Evolutionary conservation across 1,284 basidiomycete species (phyloP), one percentile per base, ranked within the genome.

Genomic region (Omphalotus olearius): DNA sequence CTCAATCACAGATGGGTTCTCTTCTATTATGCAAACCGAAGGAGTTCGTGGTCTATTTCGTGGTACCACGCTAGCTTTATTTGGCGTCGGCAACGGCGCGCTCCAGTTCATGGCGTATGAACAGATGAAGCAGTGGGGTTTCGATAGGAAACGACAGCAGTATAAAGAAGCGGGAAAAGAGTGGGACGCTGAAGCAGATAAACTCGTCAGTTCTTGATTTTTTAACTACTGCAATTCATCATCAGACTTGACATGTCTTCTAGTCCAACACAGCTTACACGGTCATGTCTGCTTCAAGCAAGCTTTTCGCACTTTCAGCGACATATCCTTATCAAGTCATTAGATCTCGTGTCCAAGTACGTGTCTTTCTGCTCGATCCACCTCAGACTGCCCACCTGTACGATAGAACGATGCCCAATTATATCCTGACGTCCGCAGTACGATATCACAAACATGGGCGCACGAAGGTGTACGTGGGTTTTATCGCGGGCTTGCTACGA

Each of bases 271-370:
- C 83, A 13, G 82, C 94, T 40, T 99, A 99, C 71, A 93, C 94
- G 7, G 60, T 92, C 52, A 93, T 98, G 77, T 97, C 93, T 0
- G 97, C 92, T 30, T 79, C 82, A 16, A 93, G 93, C 56, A 99
- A 99, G 68, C 72, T 98, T 4, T 78, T 83, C 18, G 93, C 96
- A 1, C 83, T 98, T 49, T 72, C 83, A 3, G 60, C 86, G 17
- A 99, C 96, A 18, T 99, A 99, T 68, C 96, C 96, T 13, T 98
- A 98, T 68, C 97, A 99, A 72, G 96, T 99, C 45, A 79, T 99
- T 36, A 83, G 97, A 52, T 95, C 95, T 5, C 83, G 96, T 51
- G 85, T 98, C 66, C 96, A 98, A 71, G 93, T 92, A 53, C 23
- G 78, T 71, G 1, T 9, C 20, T 51, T 30, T 17, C 6, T 37